These are phyloP conservation scores for Picochlorum sp. DNA, from an alignment of 139 green algal genomes.

Conservation along the genomic window DNA sequence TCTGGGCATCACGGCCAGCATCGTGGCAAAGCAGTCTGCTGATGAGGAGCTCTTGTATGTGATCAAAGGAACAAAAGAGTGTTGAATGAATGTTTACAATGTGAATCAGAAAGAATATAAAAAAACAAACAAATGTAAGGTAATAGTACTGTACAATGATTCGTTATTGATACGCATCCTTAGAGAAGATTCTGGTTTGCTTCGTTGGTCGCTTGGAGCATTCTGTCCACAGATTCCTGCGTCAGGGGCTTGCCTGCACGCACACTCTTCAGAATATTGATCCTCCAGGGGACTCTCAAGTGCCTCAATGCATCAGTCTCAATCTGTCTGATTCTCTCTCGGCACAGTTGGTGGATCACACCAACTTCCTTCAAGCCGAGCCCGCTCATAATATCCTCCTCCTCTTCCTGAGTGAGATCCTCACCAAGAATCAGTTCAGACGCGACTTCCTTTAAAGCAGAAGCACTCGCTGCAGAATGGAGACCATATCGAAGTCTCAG, in stretches of 20 bases:
- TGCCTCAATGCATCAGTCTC: conserved; percentile 69
- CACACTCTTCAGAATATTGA: conserved; percentile 8
- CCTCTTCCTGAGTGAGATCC: background rate
- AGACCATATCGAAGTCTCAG: conserved; percentile 74
- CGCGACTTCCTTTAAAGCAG: conserved; percentile 20
- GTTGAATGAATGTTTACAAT: background rate
- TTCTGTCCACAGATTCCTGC: background rate
- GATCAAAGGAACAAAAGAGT: conserved; percentile 22
- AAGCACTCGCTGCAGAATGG: conserved; percentile 46
- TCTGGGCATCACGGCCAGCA: conserved; percentile 18
- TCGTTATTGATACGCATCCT: background rate
- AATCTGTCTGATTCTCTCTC: conserved; percentile 81
- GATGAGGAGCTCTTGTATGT: conserved; percentile 63
- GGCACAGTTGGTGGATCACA: conserved; percentile 37
- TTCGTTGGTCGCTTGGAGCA: background rate
- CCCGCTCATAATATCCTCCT: background rate
- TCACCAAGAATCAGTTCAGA: conserved; percentile 2
- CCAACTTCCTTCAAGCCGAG: conserved; percentile 26
- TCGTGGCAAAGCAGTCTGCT: conserved; percentile 39
- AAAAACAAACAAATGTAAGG: background rate
- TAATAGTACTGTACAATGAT: background rate
- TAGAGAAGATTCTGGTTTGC: background rate
- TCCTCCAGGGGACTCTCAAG: conserved; percentile 25
- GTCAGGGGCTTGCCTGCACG: conserved; percentile 6
- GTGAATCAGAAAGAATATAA: background rate